Evolutionary conservation across 1,139 yeast genomes (phyloP).

Genomic region (Yamadazyma trypodendri): DNA sequence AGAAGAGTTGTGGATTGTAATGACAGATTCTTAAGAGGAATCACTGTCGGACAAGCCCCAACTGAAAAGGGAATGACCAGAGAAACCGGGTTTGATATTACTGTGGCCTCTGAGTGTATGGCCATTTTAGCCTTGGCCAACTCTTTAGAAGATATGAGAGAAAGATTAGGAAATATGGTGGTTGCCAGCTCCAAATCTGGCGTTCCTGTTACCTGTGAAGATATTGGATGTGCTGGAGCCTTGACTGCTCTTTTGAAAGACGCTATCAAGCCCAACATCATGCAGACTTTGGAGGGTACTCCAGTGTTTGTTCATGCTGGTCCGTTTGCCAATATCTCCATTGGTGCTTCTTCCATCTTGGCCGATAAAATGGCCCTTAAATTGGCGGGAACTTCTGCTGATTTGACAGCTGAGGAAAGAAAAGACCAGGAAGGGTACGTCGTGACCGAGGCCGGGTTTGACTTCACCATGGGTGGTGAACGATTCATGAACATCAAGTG

Average conservation of each 20-base stretch:
- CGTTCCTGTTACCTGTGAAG: conserved; percentile 93
- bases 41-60: conserved; percentile 90
- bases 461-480: conserved; percentile 99
- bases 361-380: conserved; percentile 96
- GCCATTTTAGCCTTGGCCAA: conserved; percentile 91
- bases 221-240: conserved; percentile 97
- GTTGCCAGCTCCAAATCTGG: conserved; percentile 82
- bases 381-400: conserved; percentile 72
- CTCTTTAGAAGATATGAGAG: conserved; percentile 82
- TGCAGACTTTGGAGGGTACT: conserved; percentile 98
- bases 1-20: conserved; percentile 95
- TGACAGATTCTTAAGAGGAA: conserved; percentile 88
- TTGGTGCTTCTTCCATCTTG: conserved; percentile 92
- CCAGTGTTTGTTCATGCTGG: conserved; percentile 99
- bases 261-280: conserved; percentile 94
- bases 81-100: conserved; percentile 91
- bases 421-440: conserved; percentile 79
- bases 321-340: conserved; percentile 96
- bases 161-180: conserved; percentile 87
- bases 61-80: conserved; percentile 91
- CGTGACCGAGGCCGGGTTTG: conserved; percentile 97
- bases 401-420: conserved; percentile 48
- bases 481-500: conserved; percentile 95
- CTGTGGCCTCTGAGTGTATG: conserved; percentile 98
- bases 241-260: conserved; percentile 93